phyloP scores from a whole-genome alignment of 257 asterid species.

The Solanum chiquidenum region DNA sequence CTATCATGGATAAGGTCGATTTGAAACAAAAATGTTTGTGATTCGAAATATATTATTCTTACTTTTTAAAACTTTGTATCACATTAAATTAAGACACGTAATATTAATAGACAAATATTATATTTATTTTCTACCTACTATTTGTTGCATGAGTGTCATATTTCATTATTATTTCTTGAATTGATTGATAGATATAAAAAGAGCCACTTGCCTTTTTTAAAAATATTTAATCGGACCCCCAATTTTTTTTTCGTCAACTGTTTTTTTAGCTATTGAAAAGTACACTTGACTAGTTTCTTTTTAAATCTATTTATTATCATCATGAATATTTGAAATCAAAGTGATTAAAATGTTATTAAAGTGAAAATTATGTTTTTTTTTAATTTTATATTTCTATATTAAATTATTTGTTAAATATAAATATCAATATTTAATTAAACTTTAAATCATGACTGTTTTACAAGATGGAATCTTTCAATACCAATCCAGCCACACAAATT shows the following conservation, averaged over 20 bases:
- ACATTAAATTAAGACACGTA: not conserved
- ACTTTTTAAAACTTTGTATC: not conserved
- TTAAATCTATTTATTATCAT: not conserved
- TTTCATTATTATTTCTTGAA: not conserved
- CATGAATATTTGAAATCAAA: not conserved
- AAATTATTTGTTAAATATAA: too few species aligned
- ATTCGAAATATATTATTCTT: too few species aligned
- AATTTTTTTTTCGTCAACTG: not conserved
- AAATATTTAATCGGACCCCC: not conserved
- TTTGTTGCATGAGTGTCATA: not conserved
- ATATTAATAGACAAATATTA: not conserved
- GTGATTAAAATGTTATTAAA: not conserved
- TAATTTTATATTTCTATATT: too few species aligned
- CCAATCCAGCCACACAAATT: not conserved
- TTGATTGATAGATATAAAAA: not conserved
- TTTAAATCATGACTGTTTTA: not conserved
- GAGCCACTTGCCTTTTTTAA: rapidly evolving
- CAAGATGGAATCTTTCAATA: not conserved
- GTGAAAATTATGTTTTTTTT: not conserved
- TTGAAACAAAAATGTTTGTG: not conserved
- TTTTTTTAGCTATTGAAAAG: not conserved
- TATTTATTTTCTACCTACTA: not conserved
- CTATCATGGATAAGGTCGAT: not conserved
- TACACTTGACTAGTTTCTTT: not conserved
- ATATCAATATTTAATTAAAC: too few species aligned